Evolutionary conservation across 208 protist genomes (phyloP).

Genomic region (Crithidia expoeki): DNA sequence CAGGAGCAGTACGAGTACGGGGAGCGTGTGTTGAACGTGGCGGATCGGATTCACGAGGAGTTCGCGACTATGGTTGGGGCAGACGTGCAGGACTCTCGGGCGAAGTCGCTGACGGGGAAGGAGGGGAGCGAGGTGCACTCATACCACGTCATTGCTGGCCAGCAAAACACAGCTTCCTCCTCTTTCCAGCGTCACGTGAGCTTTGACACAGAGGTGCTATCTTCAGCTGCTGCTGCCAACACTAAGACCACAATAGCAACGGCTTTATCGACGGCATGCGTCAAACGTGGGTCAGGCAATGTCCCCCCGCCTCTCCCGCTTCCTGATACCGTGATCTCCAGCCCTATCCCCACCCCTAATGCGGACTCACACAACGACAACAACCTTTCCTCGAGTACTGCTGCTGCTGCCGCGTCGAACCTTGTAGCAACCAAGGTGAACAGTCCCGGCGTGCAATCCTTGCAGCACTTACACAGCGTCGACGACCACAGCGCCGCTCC

Average conservation of each 20-base stretch:
- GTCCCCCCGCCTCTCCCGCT: slow-evolving; percentile 1
- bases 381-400: neutral
- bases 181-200: slow-evolving; percentile 23
- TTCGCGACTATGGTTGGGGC: neutral
- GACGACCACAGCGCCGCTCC: slow-evolving; percentile 1
- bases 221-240: neutral
- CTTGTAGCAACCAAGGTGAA: neutral
- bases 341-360: neutral
- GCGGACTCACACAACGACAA: neutral
- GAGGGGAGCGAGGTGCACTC: slow-evolving; percentile 1
- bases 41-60: slow-evolving; percentile 12
- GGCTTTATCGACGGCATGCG: neutral
- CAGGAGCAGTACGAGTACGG: neutral
- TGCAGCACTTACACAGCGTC: slow-evolving; percentile 6
- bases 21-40: neutral
- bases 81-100: neutral
- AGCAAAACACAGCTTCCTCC: neutral
- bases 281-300: neutral
- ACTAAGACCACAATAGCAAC: no score
- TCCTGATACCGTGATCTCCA: neutral
- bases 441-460: neutral
- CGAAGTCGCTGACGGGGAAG: neutral
- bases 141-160: neutral
- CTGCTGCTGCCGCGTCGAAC: neutral
- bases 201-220: slow-evolving; percentile 12